Conservation (phyloP, 176 grass and related monocot genomes). For the Carex cristatella region DNA sequence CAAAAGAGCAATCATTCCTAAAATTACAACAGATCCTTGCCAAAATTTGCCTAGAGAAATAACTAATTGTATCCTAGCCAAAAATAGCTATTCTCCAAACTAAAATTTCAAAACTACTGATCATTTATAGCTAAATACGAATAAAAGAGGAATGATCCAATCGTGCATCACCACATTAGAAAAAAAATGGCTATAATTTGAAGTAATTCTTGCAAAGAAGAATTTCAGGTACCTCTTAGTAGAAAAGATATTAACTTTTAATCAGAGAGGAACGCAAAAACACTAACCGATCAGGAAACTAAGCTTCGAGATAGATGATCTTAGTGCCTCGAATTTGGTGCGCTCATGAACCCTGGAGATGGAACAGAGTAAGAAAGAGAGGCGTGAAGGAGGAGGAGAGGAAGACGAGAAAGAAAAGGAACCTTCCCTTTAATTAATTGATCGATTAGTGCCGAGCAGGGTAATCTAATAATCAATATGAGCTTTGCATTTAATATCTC, state of each 20-base stretch:
- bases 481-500: background rate
- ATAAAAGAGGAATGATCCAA: background rate
- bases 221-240: background rate
- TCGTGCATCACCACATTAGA: background rate
- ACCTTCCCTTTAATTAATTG: background rate
- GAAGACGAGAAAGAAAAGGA: background rate
- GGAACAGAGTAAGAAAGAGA: slow-evolving; percentile 14
- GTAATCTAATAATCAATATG: background rate
- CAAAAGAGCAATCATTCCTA: background rate
- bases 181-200: background rate
- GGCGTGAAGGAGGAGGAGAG: background rate
- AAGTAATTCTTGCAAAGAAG: background rate
- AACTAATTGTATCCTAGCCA: background rate
- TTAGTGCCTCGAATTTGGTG: background rate
- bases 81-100: background rate
- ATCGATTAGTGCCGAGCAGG: slow-evolving; percentile 6
- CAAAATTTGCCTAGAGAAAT: background rate
- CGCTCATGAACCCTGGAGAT: background rate
- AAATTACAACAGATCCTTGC: background rate
- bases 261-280: background rate
- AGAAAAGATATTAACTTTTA: background rate
- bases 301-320: background rate
- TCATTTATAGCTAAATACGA: background rate
- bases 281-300: slow-evolving; percentile 2
- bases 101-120: background rate